Base-by-base conservation (phyloP, 306 rosid genomes). In the Gynostemma pentaphyllum region DNA sequence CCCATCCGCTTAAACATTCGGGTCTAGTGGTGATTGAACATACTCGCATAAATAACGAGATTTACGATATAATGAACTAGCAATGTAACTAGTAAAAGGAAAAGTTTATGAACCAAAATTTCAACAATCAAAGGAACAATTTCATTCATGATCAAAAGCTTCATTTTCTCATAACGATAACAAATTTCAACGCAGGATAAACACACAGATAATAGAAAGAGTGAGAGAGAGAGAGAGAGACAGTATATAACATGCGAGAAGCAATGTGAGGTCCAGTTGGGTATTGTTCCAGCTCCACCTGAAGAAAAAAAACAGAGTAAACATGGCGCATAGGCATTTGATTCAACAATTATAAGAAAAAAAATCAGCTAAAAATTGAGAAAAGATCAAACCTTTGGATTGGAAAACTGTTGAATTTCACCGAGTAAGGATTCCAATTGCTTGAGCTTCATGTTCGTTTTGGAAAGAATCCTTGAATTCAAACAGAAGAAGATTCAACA, bases 251-350 rank as follows among this genome's bases (percentile, higher is more conserved):
- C 94, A 88, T 79, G 73, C 98, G 90, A 78, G 96, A 86, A 72
- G 98, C 94, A 57, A 92, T 86, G 74, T 92, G 98, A 55, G 95
- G 87, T 63, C 96, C 98, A 7, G 98, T 92, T 67, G 98, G 95
- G 63, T 92, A 92, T 74, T 92, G 98, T 37, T 92, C 98, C 70
- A 88, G 85, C 66, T 88, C 90, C 52, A 74, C 70, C 98, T 85
- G 82, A 78, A 72, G 21, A 36, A 18, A 22, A 18, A 22, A 32
- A 49, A 70, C 65, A 75, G 63, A 56, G 45, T 16, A 34, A 1
- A 12, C 13, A 4, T 29, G n/a, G 34, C 10, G 12, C 51, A 49
- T n/a, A 21, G 16, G 28, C 51, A 15, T 24, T 9, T 14, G 56
- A 59, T 39, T 30, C 45, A 42, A 29, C 61, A 50, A 24, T 36